These are phyloP conservation scores for Paracoccidioides brasiliensis DNA, from an alignment of 2,329 filamentous ascomycete genomes.

Conservation along the genomic window DNA sequence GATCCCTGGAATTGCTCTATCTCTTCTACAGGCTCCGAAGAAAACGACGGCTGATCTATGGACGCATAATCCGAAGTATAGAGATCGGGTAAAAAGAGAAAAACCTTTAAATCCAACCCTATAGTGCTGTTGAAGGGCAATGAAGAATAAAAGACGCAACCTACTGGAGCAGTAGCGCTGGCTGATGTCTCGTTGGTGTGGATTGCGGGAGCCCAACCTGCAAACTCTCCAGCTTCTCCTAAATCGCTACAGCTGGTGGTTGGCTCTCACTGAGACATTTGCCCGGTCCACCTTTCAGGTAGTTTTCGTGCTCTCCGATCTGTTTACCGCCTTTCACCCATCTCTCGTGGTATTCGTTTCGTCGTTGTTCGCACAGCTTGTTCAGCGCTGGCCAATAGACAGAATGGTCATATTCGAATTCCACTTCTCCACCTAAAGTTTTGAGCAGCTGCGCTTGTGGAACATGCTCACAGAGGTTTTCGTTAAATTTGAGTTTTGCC, in stretches of 20 bases:
- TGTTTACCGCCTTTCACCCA: conserved; percentile 71
- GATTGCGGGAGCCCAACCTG: conserved; percentile 4
- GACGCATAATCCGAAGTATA: not conserved
- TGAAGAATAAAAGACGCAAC: not conserved
- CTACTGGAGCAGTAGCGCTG: not conserved
- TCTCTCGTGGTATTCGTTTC: conserved; percentile 48
- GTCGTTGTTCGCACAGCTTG: conserved; percentile 53
- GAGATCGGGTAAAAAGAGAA: not conserved
- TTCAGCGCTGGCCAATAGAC: conserved; percentile 81
- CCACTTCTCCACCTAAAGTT: conserved; percentile 61
- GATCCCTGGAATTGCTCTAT: not conserved
- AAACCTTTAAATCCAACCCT: not conserved
- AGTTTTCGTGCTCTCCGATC: conserved; percentile 77
- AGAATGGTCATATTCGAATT: conserved; percentile 84
- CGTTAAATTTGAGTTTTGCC: conserved; percentile 96
- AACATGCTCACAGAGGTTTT: conserved; percentile 72
- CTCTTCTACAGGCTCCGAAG: not conserved
- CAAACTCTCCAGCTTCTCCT: conserved; percentile 13
- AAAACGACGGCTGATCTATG: not conserved
- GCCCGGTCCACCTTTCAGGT: conserved; percentile 57
- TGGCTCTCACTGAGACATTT: conserved; percentile 25
- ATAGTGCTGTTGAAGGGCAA: conserved; percentile 2
- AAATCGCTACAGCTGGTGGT: conserved; percentile 5
- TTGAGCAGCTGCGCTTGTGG: conserved; percentile 72
- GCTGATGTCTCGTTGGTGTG: conserved; percentile 1